Evolutionary conservation across 2,329 filamentous ascomycete genomes (phyloP).

Genomic region (Chalaropsis ovoidea): DNA sequence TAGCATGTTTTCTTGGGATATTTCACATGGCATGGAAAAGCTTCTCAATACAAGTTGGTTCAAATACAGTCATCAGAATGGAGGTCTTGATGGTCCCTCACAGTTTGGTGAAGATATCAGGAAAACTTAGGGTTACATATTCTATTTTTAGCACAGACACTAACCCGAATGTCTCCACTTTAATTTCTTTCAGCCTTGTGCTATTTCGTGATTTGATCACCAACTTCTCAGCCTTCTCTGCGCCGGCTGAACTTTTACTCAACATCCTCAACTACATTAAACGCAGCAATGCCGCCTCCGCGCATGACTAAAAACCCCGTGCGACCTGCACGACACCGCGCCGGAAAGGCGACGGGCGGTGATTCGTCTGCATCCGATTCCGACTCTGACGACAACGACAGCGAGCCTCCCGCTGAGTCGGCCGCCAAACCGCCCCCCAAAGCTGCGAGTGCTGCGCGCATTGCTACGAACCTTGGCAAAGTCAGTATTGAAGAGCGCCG

Average conservation of each 20-base stretch:
- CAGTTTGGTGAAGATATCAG: neutral
- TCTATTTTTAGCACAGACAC: neutral
- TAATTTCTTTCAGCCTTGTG: slow-evolving; percentile 21
- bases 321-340: slow-evolving; percentile 69
- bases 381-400: slow-evolving; percentile 36
- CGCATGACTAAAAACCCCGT: slow-evolving; percentile 90
- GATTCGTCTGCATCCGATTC: slow-evolving; percentile 44
- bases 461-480: slow-evolving; percentile 45
- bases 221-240: neutral
- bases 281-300: slow-evolving; percentile 52
- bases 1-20: slow-evolving; percentile 7
- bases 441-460: slow-evolving; percentile 46
- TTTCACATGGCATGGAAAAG: neutral
- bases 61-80: neutral
- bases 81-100: too few species aligned
- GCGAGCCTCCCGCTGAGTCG: slow-evolving; percentile 28
- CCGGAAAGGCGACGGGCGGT: slow-evolving; percentile 63
- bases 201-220: slow-evolving; percentile 8
- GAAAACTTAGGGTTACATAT: neutral
- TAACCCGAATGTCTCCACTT: neutral
- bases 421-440: slow-evolving; percentile 45
- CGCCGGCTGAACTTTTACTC: neutral
- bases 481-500: slow-evolving; percentile 43
- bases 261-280: neutral
- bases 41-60: slow-evolving; percentile 11